Evolutionary conservation across 129 eudicot genomes (phyloP), one percentile per base, ranked within the genome.

Genomic region (Escallonia rubra): DNA sequence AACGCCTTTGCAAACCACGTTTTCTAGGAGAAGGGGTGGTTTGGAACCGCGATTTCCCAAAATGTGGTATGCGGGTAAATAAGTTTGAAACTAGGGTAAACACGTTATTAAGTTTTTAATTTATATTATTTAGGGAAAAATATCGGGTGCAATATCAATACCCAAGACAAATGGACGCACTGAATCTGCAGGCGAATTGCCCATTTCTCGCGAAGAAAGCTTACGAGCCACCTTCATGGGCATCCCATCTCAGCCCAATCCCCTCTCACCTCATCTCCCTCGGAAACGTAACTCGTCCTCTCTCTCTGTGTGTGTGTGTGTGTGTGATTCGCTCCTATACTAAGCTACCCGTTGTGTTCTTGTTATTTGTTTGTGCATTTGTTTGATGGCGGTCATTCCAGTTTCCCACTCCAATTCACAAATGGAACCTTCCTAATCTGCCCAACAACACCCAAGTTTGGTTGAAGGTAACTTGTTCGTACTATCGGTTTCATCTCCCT

Each of bases 321-420:
- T 58, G 34, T 50, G 54, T 66, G n/a, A 44, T 47, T 53, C 9
- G 52, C 41, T 61, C 39, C 4, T 59, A 50, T 66, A 70, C 7
- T 43, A 23, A 44, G 53, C 39, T 54, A 4, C 14, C 59, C n/a
- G 13, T 14, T 8, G 23, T 34, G 43, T 54, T 43, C 10, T n/a
- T 50, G 10, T 38, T 12, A 16, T 67, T 62, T n/a, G 12, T 53
- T 49, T 39, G 51, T n/a, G 12, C 41, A 12, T 7, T 69, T 50
- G 64, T 38, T 57, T 9, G 10, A 45, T 40, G 23, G 48, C 15
- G 63, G 52, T 39, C n/a, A 40, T 71, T 64, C 67, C 76, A 93
- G 96, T 82, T 86, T 76, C 96, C 98, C 12, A 89, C 98, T 69
- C 98, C 98, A 47, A 81, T 93, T 71, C 98, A 93, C 74, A 84